phyloP scores from a whole-genome alignment of 2,329 filamentous ascomycete species.

The Alternaria sp. region DNA sequence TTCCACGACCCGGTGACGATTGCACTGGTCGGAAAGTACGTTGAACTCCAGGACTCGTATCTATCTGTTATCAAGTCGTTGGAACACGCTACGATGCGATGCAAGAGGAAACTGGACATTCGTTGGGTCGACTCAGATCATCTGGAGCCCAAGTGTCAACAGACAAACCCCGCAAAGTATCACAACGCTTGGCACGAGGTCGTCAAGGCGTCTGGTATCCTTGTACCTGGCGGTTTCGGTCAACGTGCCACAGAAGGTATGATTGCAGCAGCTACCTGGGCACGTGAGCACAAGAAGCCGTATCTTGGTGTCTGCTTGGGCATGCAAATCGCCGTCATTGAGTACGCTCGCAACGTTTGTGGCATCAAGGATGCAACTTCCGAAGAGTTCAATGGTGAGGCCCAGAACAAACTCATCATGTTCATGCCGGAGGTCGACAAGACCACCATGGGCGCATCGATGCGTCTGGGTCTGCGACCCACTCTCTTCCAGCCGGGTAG shows the following conservation, averaged over 20 bases:
- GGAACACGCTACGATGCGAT: slow-evolving; percentile 91
- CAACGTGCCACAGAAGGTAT: slow-evolving; percentile 85
- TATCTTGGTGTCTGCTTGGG: slow-evolving; percentile 92
- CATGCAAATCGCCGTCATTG: slow-evolving; percentile 92
- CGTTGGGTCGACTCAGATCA: slow-evolving; percentile 86
- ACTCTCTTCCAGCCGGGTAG: slow-evolving; percentile 77
- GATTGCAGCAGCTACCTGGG: slow-evolving; percentile 87
- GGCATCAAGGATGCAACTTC: slow-evolving; percentile 66
- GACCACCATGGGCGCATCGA: slow-evolving; percentile 81
- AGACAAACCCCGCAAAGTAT: slow-evolving; percentile 73
- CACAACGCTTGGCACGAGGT: slow-evolving; percentile 87
- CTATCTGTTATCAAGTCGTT: slow-evolving; percentile 84
- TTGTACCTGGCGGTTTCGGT: slow-evolving; percentile 83
- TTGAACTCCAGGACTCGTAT: slow-evolving; percentile 83
- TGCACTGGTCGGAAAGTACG: slow-evolving; percentile 92
- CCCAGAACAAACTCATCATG: slow-evolving; percentile 77
- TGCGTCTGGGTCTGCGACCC: slow-evolving; percentile 80
- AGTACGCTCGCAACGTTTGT: slow-evolving; percentile 81
- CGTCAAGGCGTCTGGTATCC: slow-evolving; percentile 72
- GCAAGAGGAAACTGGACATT: slow-evolving; percentile 78
- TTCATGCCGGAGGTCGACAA: slow-evolving; percentile 91
- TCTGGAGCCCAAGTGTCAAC: slow-evolving; percentile 73
- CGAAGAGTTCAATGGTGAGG: slow-evolving; percentile 65
- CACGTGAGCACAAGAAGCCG: slow-evolving; percentile 79
- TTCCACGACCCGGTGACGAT: slow-evolving; percentile 77